Conservation (phyloP, 257 asterid species). For the Leonotis leonurus region DNA sequence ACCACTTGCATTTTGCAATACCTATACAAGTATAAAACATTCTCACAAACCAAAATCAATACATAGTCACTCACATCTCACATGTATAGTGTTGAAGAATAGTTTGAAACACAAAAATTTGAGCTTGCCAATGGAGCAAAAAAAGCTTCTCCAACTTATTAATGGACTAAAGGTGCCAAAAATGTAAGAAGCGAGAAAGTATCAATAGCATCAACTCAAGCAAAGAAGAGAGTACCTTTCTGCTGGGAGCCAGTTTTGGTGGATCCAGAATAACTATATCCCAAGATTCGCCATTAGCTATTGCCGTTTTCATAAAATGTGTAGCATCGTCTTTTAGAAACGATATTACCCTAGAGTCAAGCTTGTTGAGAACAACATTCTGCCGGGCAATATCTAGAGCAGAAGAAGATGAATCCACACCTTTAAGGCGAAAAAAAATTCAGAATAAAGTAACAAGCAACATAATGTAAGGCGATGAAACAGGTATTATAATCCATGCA, state of each 20-base stretch:
- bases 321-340: slow-evolving; percentile 76
- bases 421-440: slow-evolving; percentile 28
- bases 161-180: background rate
- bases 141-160: background rate
- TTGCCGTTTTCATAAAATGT: slow-evolving; percentile 64
- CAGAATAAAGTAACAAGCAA: background rate
- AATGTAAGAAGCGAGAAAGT: slow-evolving; percentile 3
- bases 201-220: slow-evolving; percentile 10
- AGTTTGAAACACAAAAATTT: too few species aligned
- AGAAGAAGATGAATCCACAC: slow-evolving; percentile 84
- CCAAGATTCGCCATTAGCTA: slow-evolving; percentile 68
- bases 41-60: background rate
- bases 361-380: slow-evolving; percentile 57
- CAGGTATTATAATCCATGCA: background rate
- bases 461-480: background rate
- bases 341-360: slow-evolving; percentile 46
- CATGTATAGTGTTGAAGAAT: too few species aligned
- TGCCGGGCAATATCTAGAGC: slow-evolving; percentile 72
- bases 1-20: slow-evolving; percentile 80
- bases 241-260: slow-evolving; percentile 83
- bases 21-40: slow-evolving; percentile 32
- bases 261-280: slow-evolving; percentile 89
- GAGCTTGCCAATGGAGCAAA: too few species aligned
- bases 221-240: slow-evolving; percentile 39
- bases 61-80: too few species aligned